Conservation (phyloP, 1,284 basidiomycete species). For the Malassezia furfur region DNA sequence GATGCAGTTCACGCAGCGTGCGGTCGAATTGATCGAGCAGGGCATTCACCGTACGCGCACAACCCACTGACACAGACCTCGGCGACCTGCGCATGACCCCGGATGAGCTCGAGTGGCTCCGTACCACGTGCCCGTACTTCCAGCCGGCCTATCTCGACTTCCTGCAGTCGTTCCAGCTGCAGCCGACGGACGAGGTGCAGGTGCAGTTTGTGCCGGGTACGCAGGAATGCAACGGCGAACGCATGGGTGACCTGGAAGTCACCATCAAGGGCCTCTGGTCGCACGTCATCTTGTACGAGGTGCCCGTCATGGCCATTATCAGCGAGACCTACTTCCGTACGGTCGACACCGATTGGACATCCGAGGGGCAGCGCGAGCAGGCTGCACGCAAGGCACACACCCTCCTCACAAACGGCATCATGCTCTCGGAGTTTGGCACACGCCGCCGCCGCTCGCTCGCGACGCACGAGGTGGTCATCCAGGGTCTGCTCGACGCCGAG, state of each 20-base stretch:
- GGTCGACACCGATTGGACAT: conserved; percentile 70
- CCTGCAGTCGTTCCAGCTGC: conserved; percentile 62
- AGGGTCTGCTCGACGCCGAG: conserved; percentile 59
- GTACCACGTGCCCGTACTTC: conserved; percentile 66
- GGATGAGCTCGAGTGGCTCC: conserved; percentile 64
- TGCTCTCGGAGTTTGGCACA: conserved; percentile 87
- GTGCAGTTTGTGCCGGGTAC: conserved; percentile 57
- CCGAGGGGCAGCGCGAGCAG: conserved; percentile 58
- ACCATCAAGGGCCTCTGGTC: conserved; percentile 69
- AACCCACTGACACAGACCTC: conserved; percentile 55
- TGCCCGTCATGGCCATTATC: conserved; percentile 80
- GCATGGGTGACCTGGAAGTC: conserved; percentile 62
- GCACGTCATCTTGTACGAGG: conserved; percentile 90
- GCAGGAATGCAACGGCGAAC: conserved; percentile 21
- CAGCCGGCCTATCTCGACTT: conserved; percentile 65
- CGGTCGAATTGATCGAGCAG: conserved; percentile 59
- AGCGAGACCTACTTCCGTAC: conserved; percentile 66
- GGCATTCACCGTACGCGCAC: conserved; percentile 52
- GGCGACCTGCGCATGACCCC: conserved; percentile 57
- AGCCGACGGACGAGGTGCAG: conserved; percentile 66
- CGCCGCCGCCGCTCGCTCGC: conserved; percentile 70
- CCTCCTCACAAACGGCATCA: conserved; percentile 63
- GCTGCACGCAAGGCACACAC: conserved; percentile 64
- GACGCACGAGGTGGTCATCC: conserved; percentile 69
- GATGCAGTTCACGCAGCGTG: conserved; percentile 63